Conservation (phyloP, 1,284 basidiomycete species). For the Tranzscheliella williamsii region DNA sequence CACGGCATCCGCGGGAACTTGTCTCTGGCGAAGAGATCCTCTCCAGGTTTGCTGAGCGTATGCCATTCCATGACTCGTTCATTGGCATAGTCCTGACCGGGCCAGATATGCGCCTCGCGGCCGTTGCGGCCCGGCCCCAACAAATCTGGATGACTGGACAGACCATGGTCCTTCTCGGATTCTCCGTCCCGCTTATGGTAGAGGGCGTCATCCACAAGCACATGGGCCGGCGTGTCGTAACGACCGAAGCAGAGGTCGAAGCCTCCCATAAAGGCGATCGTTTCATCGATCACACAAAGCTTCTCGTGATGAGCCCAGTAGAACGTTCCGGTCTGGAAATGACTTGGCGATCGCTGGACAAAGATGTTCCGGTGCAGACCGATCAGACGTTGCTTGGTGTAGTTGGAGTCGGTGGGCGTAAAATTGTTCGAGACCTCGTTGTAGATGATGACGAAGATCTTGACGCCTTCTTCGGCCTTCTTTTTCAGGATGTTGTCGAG, state of each 20-base stretch:
- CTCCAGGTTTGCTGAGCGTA: constrained; percentile 82
- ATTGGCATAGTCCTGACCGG: constrained; percentile 90
- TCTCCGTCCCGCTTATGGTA: constrained; percentile 28
- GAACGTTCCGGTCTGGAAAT: constrained; percentile 95
- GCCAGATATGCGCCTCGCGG: constrained; percentile 75
- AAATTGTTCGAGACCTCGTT: constrained; percentile 97
- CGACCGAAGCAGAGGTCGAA: constrained; percentile 75
- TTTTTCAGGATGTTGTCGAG: constrained; percentile 84
- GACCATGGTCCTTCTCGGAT: constrained; percentile 14
- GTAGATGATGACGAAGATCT: constrained; percentile 83
- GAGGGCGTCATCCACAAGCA: constrained; percentile 77
- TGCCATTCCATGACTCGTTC: constrained; percentile 86
- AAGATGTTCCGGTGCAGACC: constrained; percentile 88
- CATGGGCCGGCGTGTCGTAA: constrained; percentile 87
- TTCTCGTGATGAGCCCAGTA: constrained; percentile 98
- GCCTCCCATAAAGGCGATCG: constrained; percentile 97
- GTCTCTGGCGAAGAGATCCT: constrained; percentile 89
- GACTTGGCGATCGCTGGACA: constrained; percentile 94
- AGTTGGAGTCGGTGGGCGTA: constrained; percentile 70
- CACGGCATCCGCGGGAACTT: constrained; percentile 95
- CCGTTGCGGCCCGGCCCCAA: constrained; percentile 63
- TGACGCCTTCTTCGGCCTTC: constrained; percentile 94
- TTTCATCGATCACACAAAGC: constrained; percentile 93
- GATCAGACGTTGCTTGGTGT: constrained; percentile 86
- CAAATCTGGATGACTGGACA: constrained; percentile 22